These are phyloP conservation scores for Usnea hakonensis DNA, from an alignment of 495 filamentous ascomycete genomes.

Conservation along the genomic window DNA sequence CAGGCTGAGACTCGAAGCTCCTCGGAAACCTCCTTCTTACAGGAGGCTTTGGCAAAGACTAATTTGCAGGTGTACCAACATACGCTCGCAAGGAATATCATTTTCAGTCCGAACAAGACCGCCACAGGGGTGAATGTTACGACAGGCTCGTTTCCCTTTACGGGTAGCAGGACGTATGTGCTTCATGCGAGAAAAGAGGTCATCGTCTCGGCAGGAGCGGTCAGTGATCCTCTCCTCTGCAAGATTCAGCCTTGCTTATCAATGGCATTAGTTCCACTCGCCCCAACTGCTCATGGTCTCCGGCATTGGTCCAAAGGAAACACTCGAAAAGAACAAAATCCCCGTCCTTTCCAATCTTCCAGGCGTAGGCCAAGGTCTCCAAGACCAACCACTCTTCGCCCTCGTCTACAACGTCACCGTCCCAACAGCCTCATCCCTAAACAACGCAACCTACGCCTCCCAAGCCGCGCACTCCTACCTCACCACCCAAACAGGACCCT, in stretches of 20 bases:
- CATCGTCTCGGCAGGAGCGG: slow-evolving; percentile 37
- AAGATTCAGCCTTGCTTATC: not conserved
- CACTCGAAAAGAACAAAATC: slow-evolving; percentile 26
- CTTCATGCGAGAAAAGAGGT: slow-evolving; percentile 38
- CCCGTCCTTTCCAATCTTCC: slow-evolving; percentile 24
- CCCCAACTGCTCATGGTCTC: slow-evolving; percentile 44
- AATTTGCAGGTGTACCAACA: slow-evolving; percentile 18
- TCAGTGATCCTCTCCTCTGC: not conserved
- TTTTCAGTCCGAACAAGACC: slow-evolving; percentile 24
- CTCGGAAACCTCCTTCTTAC: slow-evolving; percentile 26
- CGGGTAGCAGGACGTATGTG: slow-evolving; percentile 24
- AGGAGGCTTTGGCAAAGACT: not conserved
- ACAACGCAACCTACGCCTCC: not conserved
- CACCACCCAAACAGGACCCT: not conserved
- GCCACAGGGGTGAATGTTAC: slow-evolving; percentile 33
- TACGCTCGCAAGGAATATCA: slow-evolving; percentile 24
- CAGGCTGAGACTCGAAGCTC: slow-evolving; percentile 8
- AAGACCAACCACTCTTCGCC: slow-evolving; percentile 30
- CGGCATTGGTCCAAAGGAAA: slow-evolving; percentile 31
- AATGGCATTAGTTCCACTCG: slow-evolving; percentile 32
- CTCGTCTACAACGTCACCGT: not conserved
- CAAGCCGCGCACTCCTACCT: not conserved
- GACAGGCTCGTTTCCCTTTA: too few relatives aligned
- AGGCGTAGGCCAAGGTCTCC: slow-evolving; percentile 27
- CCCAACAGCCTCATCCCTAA: not conserved